Base-by-base conservation (phyloP, 169 alveolate genomes). In the Cystoisospora suis region DNA sequence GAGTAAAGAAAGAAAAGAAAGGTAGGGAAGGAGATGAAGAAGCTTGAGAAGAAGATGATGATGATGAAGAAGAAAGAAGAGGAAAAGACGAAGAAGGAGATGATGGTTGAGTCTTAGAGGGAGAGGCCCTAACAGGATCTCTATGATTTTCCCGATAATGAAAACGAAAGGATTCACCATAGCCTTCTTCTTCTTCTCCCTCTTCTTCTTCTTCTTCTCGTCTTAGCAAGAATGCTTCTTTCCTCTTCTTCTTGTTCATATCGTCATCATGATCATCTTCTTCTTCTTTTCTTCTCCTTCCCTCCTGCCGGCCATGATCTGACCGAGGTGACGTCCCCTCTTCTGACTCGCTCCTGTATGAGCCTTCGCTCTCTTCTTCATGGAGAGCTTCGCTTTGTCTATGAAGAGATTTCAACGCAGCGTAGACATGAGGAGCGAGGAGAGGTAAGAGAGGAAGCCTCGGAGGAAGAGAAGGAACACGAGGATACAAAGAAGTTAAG, bases 391-490 rank as follows among this genome's bases (percentile, higher is more conserved):
- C n/a, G n/a, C n/a, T n/a, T n/a, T n/a, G n/a, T n/a, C n/a, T n/a
- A n/a, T n/a, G n/a, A 20, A 49, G 61, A 9, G 61, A 49, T 20
- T 9, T 20, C n/a, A 49, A 20, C 20, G 61, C 61, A 0, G 32
- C 23, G 58, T 40, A 56, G 1, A 72, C 40, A 56, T 72, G 83
- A 0, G 83, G 56, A 34, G 83, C 42, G 83, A 72, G 83, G 5
- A 38, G 83, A 34, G 83, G 83, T 53, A 72, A 56, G 56, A 72
- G 83, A 9, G 53, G 83, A 5, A 72, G 83, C 56, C 42, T 40
- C 15, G 83, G 53, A 6, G 83, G 83, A 6, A 72, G 56, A 2
- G 83, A 56, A 2, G 83, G 83, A 6, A 72, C 36, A 3, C 58
- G 53, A 5, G 83, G 83, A 38, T 72, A 72, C 38, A 72, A 1